Evolutionary conservation across 2,329 filamentous ascomycete species (phyloP), one percentile per base, ranked within the genome.

Genomic region (Paecilomyces sp.): DNA sequence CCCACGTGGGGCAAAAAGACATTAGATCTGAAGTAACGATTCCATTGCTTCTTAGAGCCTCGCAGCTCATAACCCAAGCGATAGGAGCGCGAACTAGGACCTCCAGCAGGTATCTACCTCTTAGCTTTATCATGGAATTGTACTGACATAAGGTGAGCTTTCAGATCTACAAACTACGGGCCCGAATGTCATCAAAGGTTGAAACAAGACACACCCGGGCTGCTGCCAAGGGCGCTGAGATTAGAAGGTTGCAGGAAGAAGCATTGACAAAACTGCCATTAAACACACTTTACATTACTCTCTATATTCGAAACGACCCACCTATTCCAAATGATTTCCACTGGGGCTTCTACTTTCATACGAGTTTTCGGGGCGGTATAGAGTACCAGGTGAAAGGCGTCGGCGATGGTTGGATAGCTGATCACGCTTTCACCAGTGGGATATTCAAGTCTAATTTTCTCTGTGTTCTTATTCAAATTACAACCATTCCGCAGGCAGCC

Each of bases 331-430:
- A 71, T 53, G 61, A 70, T n/a, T 71, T 70, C 58, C 67, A 72
- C 60, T 72, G 70, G 70, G 69, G 57, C 2, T 64, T 65, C 9
- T 73, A 73, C 54, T 59, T 65, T 57, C 68, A 70, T 57, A 64
- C 41, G 12, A n/a, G 24, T 7, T 11, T 33, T n/a, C 34, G 25
- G n/a, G 54, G 62, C 24, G 62, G 64, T 51, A 65, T 55, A 28
- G 66, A 66, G 57, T 70, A 71, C 57, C 69, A 69, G 52, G 62
- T 68, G 54, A 61, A 56, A 55, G 65, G 64, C 41, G 1, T 56
- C 13, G 31, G 54, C 36, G 59, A 15, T 56, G 57, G 57, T 51
- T 59, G 41, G 36, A 47, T 47, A 22, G 3, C 63, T 2, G 64
- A 62, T n/a, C 64, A 67, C 54, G 66, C 55, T 8, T 13, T 24